Percentiles rank a stretch among this genome's conserved stretches.
These are phyloP conservation scores for Mycosphaerella sp. DNA, from an alignment of 2,329 filamentous ascomycete genomes.

Conservation along the genomic window DNA sequence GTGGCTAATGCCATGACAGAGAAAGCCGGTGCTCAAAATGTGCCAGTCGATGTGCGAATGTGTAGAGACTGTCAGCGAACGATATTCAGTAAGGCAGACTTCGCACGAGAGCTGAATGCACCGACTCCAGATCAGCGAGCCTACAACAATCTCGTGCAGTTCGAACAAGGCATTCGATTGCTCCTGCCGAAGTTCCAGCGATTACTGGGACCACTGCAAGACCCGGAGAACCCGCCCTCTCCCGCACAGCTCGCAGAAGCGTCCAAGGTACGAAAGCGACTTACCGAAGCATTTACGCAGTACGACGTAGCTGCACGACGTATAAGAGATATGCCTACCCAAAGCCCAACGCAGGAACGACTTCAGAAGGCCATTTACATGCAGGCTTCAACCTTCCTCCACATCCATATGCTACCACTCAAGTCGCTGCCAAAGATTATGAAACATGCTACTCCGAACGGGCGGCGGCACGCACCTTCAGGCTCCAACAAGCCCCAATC, in stretches of 20 bases:
- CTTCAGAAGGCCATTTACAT: constrained; percentile 78
- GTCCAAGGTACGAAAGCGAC: constrained; percentile 77
- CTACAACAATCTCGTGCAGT: constrained; percentile 78
- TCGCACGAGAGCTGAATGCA: constrained; percentile 60
- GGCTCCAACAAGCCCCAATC: constrained; percentile 32
- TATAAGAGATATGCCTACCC: constrained; percentile 69
- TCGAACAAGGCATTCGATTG: constrained; percentile 77
- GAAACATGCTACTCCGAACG: constrained; percentile 52
- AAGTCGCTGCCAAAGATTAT: constrained; percentile 48
- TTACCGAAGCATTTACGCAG: constrained; percentile 83
- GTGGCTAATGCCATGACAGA: constrained; percentile 35
- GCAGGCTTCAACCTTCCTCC: constrained; percentile 75
- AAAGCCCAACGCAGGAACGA: constrained; percentile 63
- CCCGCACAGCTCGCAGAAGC: constrained; percentile 74
- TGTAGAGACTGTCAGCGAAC: constrained; percentile 79
- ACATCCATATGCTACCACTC: constrained; percentile 83
- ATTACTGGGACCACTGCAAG: constrained; percentile 65
- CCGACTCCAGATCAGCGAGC: constrained; percentile 70
- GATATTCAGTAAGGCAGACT: constrained; percentile 69
- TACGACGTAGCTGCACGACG: constrained; percentile 77
- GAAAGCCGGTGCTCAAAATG: constrained; percentile 44
- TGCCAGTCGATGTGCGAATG: constrained; percentile 79
- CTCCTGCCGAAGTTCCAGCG: constrained; percentile 81
- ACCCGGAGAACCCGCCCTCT: constrained; percentile 59
- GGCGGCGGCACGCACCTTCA: constrained; percentile 26